Conservation (phyloP, 2,329 filamentous ascomycete species). For the Claviceps maximensis region DNA sequence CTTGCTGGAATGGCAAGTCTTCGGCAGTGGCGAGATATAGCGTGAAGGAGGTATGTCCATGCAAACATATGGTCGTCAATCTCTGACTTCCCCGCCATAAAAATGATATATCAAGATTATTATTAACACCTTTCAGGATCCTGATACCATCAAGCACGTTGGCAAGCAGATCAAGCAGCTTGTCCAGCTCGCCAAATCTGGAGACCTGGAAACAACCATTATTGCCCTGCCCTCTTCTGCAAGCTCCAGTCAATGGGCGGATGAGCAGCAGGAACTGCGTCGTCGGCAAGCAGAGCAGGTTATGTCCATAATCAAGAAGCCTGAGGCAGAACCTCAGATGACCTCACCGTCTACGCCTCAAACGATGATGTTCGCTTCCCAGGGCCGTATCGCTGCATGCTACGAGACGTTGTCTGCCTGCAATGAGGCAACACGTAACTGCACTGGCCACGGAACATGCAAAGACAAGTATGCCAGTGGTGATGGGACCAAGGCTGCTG, state of each 20-base stretch:
- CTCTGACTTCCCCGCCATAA: too few relatives aligned
- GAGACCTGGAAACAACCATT: slow-evolving; percentile 42
- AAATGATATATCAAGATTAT: neutral
- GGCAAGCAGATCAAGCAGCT: slow-evolving; percentile 32
- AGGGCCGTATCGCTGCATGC: slow-evolving; percentile 52
- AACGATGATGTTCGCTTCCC: slow-evolving; percentile 23
- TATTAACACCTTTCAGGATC: slow-evolving; percentile 22
- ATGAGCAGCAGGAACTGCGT: slow-evolving; percentile 28
- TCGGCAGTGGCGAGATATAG: slow-evolving; percentile 12
- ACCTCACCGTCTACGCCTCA: slow-evolving; percentile 13
- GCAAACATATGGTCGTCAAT: neutral
- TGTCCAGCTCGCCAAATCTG: slow-evolving; percentile 29
- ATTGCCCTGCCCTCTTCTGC: slow-evolving; percentile 39
- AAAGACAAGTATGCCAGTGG: slow-evolving; percentile 46
- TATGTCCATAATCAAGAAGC: slow-evolving; percentile 24
- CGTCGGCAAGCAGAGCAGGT: slow-evolving; percentile 36
- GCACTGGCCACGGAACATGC: slow-evolving; percentile 73
- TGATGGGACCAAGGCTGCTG: slow-evolving; percentile 23
- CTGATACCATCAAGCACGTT: slow-evolving; percentile 29
- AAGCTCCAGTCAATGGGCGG: slow-evolving; percentile 27
- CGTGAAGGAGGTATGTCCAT: neutral
- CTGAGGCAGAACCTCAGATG: slow-evolving; percentile 11
- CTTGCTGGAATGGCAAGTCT: slow-evolving; percentile 30
- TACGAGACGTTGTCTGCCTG: slow-evolving; percentile 60
- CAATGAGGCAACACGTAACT: slow-evolving; percentile 56